Conservation (phyloP, 306 rosid genomes). For the Prunus armeniaca region DNA sequence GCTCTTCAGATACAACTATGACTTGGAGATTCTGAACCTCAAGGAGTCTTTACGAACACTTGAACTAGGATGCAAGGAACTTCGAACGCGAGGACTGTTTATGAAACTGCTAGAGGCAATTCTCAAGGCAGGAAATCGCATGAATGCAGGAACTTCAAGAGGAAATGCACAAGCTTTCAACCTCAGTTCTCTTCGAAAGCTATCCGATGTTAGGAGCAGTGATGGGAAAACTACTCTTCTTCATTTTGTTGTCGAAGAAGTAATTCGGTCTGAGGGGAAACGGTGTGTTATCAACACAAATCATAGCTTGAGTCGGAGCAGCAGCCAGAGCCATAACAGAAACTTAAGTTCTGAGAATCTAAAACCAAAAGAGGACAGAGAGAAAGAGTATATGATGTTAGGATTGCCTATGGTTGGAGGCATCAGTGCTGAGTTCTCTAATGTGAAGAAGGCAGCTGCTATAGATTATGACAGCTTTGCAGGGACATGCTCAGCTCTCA, state of each 20-base stretch:
- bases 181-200: slow-evolving; percentile 75
- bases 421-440: slow-evolving; percentile 73
- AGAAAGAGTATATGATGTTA: slow-evolving; percentile 59
- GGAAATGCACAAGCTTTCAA: slow-evolving; percentile 96
- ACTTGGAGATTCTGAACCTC: slow-evolving; percentile 47
- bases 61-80: slow-evolving; percentile 80
- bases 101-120: slow-evolving; percentile 89
- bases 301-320: slow-evolving; percentile 45
- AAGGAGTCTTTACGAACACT: slow-evolving; percentile 58
- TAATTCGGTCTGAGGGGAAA: slow-evolving; percentile 86
- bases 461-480: slow-evolving; percentile 54
- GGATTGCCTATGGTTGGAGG: slow-evolving; percentile 95
- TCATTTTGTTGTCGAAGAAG: slow-evolving; percentile 93
- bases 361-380: slow-evolving; percentile 49
- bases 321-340: slow-evolving; percentile 31
- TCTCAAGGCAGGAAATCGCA: slow-evolving; percentile 89
- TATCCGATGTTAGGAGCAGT: slow-evolving; percentile 77
- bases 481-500: slow-evolving; percentile 45
- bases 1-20: slow-evolving; percentile 65
- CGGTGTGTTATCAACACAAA: slow-evolving; percentile 58
- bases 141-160: slow-evolving; percentile 92
- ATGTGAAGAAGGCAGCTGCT: slow-evolving; percentile 70
- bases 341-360: slow-evolving; percentile 22
- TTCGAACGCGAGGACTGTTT: slow-evolving; percentile 68
- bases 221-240: slow-evolving; percentile 92